Evolutionary conservation across 1,284 basidiomycete genomes (phyloP), one percentile per base, ranked within the genome.

Genomic region (Ceratobasidium sp.): DNA sequence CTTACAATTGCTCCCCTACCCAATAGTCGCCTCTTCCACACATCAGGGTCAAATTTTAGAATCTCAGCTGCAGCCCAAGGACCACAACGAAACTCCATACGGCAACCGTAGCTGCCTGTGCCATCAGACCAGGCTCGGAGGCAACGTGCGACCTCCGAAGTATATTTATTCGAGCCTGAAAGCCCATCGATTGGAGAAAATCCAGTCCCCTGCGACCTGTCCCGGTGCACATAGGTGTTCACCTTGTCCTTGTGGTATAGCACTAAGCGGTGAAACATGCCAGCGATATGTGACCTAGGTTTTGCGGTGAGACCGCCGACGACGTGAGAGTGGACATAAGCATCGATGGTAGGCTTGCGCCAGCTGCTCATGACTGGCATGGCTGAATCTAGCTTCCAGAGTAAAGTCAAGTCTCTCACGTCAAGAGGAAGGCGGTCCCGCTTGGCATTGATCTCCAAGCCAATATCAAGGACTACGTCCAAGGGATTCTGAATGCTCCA

Each of bases 191-290:
- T 9, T 5, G 69, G 56, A 1, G 45, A 31, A 19, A 60, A 72
- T 11, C 22, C 56, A 6, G 45, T 45, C 11, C 69, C 69, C 19
- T 33, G 19, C 1, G 56, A 60, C 24, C 19, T 27, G 45, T 72
- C 69, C 14, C 69, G 56, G 27, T 72, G 69, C 2, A 15, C 3
- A 22, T 72, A 72, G 9, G 57, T 72, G 4, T 50, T 11, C 1
- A n/a, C 47, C 45, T 60, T 72, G 57, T 72, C 69, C 45, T 72
- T 72, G 45, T 50, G 47, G 29, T 72, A 72, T 8, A 48, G 45
- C 8, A 60, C 56, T 1, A 60, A 33, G 5, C 45, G 29, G 33
- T 44, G 44, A n/a, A 67, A 41, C 33, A 22, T 19, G 7, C 2
- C 6, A 4, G 9, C 1, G 1, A 60, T 19, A 6, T 5, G 1